Conservation (phyloP, 2,329 filamentous ascomycete species). For the Elsinoe batatas region DNA sequence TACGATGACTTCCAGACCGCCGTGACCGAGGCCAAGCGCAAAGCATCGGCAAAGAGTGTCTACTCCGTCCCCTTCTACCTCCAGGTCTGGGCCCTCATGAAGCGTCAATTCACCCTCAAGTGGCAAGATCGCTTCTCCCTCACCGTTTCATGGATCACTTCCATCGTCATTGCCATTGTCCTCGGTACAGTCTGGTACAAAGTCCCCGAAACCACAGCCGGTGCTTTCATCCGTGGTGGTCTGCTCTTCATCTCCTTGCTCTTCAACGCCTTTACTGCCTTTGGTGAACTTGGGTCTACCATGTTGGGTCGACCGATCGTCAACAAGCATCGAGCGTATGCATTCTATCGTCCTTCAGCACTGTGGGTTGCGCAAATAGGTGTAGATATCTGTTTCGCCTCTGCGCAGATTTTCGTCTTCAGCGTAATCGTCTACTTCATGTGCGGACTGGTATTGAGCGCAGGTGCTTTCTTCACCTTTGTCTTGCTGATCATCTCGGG, state of each 20-base stretch:
- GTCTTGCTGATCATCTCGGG: constrained; percentile 40
- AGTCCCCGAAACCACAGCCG: constrained; percentile 52
- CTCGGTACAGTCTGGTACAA: constrained; percentile 71
- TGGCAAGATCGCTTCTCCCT: constrained; percentile 78
- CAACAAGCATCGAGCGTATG: constrained; percentile 75
- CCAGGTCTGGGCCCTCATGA: constrained; percentile 74
- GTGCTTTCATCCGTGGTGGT: constrained; percentile 72
- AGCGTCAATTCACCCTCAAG: constrained; percentile 75
- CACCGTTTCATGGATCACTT: constrained; percentile 59
- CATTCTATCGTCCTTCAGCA: constrained; percentile 72
- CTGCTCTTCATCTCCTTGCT: constrained; percentile 69
- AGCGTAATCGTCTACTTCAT: constrained; percentile 73
- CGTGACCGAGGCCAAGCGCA: constrained; percentile 68
- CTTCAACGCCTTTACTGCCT: constrained; percentile 82
- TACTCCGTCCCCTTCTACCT: constrained; percentile 76
- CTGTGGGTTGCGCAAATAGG: constrained; percentile 76
- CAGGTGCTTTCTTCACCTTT: constrained; percentile 69
- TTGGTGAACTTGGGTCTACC: constrained; percentile 63
- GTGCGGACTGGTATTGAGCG: constrained; percentile 57
- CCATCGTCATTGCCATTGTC: constrained; percentile 65
- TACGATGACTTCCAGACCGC: constrained; percentile 69
- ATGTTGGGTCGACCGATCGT: constrained; percentile 70
- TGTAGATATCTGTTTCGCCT: constrained; percentile 61
- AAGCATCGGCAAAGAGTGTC: constrained; percentile 61
- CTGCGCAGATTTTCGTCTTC: constrained; percentile 61